Evolutionary conservation across 169 alveolate species (phyloP), one percentile per base, ranked within the genome.

Genomic region (Eimeria sp.): DNA sequence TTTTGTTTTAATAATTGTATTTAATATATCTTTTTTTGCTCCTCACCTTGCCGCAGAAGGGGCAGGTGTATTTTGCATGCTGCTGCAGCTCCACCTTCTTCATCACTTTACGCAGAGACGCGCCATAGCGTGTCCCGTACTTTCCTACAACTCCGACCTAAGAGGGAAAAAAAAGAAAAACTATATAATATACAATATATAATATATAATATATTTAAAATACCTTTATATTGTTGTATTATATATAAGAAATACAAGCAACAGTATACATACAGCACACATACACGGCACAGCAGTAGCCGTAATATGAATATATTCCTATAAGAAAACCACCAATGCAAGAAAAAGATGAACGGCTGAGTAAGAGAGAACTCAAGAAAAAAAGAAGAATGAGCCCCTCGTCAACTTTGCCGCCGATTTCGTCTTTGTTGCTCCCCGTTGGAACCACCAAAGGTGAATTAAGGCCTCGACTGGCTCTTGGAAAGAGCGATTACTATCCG

Each of bases 81-180:
- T 99, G 99, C 94, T 98, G 97, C 96, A 99, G 96, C 97, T 99
- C 99, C 96, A 99, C 97, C 98, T 99, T 99, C 98, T 99, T 99
- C 96, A 99, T 99, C 96, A 98, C 99, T 97, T 99, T 99, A 96
- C 99, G 98, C 96, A 99, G 97, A 75, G 99, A 98, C 67, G 99
- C 99, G 67, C 99, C 99, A 97, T 99, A 99, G 95, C 99, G 98
- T 47, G 99, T 99, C n/a, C 99, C 99, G 98, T 99, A 99, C 97
- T 99, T 99, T 67, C 99, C 99, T 94, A 99, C 98, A 94, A 99
- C 98, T 91, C 99, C 99, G 97, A 99, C 99, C 99, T 99, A 95
- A 14, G 95, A 30, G 34, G 47, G 54, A 43, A 80, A 10, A 11
- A 43, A 80, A 10, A 1, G 65, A 61, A 0, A 84, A 43, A 3